These are phyloP conservation scores for Tausonia pullulans DNA, from an alignment of 1,284 basidiomycete species.

Conservation along the genomic window DNA sequence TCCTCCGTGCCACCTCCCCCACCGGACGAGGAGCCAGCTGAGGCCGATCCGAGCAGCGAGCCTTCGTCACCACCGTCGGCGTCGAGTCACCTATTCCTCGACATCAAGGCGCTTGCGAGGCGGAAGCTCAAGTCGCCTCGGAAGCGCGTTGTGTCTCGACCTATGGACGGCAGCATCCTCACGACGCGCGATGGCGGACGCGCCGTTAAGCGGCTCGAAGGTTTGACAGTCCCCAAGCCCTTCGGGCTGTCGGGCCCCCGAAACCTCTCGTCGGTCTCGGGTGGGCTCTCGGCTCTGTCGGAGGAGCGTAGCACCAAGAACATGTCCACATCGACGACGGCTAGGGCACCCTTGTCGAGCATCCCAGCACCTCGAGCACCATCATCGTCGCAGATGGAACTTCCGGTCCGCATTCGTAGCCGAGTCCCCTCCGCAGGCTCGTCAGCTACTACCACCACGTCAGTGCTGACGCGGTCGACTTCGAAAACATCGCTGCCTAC, in stretches of 20 bases:
- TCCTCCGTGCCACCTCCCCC: background rate
- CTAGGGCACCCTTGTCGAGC: background rate
- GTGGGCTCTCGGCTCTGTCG: background rate
- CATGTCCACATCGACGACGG: background rate
- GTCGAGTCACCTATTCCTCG: background rate
- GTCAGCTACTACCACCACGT: background rate
- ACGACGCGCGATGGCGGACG: background rate
- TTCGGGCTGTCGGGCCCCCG: background rate
- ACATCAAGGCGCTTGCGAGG: background rate
- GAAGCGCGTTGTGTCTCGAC: background rate
- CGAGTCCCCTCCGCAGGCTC: background rate
- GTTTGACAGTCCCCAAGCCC: background rate
- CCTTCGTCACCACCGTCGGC: background rate
- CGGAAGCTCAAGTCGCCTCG: slow-evolving; percentile 8
- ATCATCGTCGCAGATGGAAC: background rate
- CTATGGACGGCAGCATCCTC: background rate
- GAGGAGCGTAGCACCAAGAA: background rate
- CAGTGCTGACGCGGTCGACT: background rate
- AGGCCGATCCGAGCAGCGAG: background rate
- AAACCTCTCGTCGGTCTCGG: background rate
- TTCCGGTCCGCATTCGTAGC: background rate
- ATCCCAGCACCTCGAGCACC: background rate
- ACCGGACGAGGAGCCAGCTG: background rate
- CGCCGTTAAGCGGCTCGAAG: slow-evolving; percentile 4
- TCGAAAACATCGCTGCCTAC: background rate